A percentile compares a stretch with the other conserved stretches of the same genome.
These are phyloP conservation scores for Zasmidium citrigriseum DNA, from an alignment of 2,329 filamentous ascomycete species.

Conservation along the genomic window DNA sequence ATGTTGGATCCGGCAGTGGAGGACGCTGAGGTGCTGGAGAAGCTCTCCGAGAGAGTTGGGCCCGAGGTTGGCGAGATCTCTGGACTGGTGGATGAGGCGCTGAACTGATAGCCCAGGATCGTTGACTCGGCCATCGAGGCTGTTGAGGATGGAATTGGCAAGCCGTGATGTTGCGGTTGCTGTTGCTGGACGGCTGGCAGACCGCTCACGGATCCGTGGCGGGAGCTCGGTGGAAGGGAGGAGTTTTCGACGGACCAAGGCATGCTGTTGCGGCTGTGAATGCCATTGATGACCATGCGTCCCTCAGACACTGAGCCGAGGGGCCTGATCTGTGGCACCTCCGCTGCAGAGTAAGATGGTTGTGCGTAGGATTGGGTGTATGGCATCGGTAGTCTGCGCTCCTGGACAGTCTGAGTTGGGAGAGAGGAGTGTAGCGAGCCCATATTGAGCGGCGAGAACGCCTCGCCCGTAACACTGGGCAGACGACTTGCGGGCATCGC, in stretches of 20 bases:
- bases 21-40: constrained; percentile 20
- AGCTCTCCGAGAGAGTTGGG: constrained; percentile 23
- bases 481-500: constrained; percentile 23
- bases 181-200: background rate
- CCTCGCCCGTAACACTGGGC: constrained; percentile 29
- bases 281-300: constrained; percentile 28
- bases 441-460: constrained; percentile 36
- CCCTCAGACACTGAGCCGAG: constrained; percentile 26
- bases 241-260: constrained; percentile 27
- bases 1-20: constrained; percentile 21
- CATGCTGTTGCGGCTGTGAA: constrained; percentile 34
- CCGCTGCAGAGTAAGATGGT: constrained; percentile 13
- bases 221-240: constrained; percentile 10
- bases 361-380: constrained; percentile 25
- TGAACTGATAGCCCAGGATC: constrained; percentile 33
- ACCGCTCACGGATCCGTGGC: constrained; percentile 14
- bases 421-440: constrained; percentile 36
- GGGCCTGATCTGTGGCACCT: constrained; percentile 28
- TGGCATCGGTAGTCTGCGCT: constrained; percentile 34
- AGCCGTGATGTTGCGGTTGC: background rate
- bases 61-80: constrained; percentile 26
- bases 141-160: constrained; percentile 10
- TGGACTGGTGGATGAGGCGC: constrained; percentile 23
- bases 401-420: constrained; percentile 32
- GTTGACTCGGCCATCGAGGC: constrained; percentile 18